Base-by-base conservation (phyloP, 1,284 basidiomycete genomes). In the Ganoderma meredithae region DNA sequence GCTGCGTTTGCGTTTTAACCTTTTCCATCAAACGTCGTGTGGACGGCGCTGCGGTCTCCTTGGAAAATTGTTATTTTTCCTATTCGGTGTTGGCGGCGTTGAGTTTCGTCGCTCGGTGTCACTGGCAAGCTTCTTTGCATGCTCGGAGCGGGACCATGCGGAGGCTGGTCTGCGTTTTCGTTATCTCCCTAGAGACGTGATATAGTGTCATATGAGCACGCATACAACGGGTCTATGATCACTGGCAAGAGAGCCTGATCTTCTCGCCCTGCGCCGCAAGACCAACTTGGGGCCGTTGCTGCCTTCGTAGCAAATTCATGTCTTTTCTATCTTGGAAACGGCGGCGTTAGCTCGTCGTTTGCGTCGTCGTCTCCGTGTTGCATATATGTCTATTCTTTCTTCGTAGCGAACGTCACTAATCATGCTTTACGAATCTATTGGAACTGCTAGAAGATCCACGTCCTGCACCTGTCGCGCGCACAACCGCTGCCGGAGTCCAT, bases 401-500 rank as follows among this genome's bases (percentile, higher is more conserved):
- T 43, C 22, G n/a, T 40, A 22, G 13, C 8, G 4, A 25, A 12
- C 60, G 47, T 31, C 19, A 55, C 66, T 72, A 64, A 72, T 64
- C 58, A 5, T 41, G 9, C 25, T 41, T 63, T 25, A 36, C 36
- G 36, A 36, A 36, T 36, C 27, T 36, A 1, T 36, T 36, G 22
- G 39, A 2, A 67, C 64, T 25, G 22, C 10, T 61, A 68, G 70
- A 71, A 6, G 70, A 69, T 17, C 56, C 52, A 36, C 31, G 40
- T n/a, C 27, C 55, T 12, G 58, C 60, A 1, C 63, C 63, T 39
- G 55, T 72, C 39, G 43, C 69, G 7, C 69, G 63, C 15, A 72
- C 67, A 31, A 70, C 67, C 1, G 39, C 71, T 17, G 67, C 69
- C 12, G 69, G 69, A 12, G 62, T 70, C 10, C 65, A 72, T 39